phyloP scores from a whole-genome alignment of 225 moss, liverwort and hornwort genomes.

The Polytrichum formosum region DNA sequence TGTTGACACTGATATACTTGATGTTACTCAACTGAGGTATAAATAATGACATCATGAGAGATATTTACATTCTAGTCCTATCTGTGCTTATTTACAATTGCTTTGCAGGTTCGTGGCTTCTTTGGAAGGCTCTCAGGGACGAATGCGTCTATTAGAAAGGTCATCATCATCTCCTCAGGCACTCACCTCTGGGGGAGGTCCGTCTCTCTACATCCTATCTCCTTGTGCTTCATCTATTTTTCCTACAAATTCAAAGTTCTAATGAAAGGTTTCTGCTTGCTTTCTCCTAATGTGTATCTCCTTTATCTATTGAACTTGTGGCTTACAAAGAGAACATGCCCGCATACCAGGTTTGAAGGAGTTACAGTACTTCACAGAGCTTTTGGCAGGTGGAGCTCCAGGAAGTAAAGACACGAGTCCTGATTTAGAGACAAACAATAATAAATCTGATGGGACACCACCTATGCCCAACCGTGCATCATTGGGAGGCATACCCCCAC shows the following conservation, averaged over 20 bases:
- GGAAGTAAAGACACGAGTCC: conserved; percentile 13
- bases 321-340: background rate
- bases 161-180: conserved; percentile 41
- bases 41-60: no score
- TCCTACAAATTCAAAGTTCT: no score
- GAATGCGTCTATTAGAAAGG: conserved; percentile 38
- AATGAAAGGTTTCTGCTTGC: no score
- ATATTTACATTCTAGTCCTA: background rate
- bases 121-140: conserved; percentile 36
- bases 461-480: conserved; percentile 14
- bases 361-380: conserved; percentile 47
- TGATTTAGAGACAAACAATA: conserved; percentile 11
- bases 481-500: conserved; percentile 21
- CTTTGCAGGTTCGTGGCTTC: conserved; percentile 40
- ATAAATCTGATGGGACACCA: conserved; percentile 18
- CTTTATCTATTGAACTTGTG: no score
- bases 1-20: no score
- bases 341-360: conserved; percentile 37
- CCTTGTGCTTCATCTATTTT: no score
- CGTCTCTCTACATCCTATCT: background rate
- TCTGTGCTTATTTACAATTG: conserved; percentile 11
- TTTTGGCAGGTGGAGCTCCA: conserved; percentile 29
- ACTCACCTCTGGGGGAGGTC: conserved; percentile 35
- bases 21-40: background rate
- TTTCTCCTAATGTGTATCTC: no score